These are phyloP conservation scores for Xylogone sp. DNA, from an alignment of 2,329 filamentous ascomycete genomes.

Conservation along the genomic window DNA sequence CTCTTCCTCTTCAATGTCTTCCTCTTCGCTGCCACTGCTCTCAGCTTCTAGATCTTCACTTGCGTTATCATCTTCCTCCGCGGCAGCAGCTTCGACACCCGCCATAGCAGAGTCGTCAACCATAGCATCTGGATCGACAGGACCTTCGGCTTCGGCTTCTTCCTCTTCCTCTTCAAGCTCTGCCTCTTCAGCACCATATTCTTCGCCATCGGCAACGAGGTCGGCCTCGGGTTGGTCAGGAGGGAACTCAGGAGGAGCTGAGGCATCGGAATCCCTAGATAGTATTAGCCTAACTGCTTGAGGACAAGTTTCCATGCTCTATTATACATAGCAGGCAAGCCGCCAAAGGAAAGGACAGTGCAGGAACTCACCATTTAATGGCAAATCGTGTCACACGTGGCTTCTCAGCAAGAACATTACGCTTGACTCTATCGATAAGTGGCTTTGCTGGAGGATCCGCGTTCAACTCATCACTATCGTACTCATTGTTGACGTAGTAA, in stretches of 20 bases:
- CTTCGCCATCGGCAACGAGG: slow-evolving; percentile 75
- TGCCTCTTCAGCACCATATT: slow-evolving; percentile 87
- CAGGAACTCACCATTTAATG: slow-evolving; percentile 82
- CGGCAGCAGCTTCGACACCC: slow-evolving; percentile 54
- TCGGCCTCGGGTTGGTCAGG: slow-evolving; percentile 98
- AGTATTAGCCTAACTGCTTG: slow-evolving; percentile 24
- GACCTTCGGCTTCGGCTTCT: slow-evolving; percentile 50
- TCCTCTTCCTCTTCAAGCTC: slow-evolving; percentile 69
- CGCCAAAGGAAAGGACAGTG: not conserved
- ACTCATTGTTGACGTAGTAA: slow-evolving; percentile 99
- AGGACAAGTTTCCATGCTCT: too few relatives aligned
- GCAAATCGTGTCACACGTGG: slow-evolving; percentile 95
- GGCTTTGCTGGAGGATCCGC: slow-evolving; percentile 90
- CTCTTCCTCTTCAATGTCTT: slow-evolving; percentile 50
- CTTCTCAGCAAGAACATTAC: slow-evolving; percentile 95
- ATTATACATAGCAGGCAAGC: too few relatives aligned
- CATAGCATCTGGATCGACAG: slow-evolving; percentile 35
- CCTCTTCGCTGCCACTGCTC: slow-evolving; percentile 67
- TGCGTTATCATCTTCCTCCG: slow-evolving; percentile 68
- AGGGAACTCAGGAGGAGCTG: slow-evolving; percentile 91
- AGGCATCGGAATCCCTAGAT: slow-evolving; percentile 91
- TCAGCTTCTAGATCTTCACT: slow-evolving; percentile 78
- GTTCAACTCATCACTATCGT: slow-evolving; percentile 85
- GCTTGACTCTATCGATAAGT: slow-evolving; percentile 83
- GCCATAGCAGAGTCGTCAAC: slow-evolving; percentile 75